Conservation (phyloP, 2,329 filamentous ascomycete genomes). For the Fusarium poae region DNA sequence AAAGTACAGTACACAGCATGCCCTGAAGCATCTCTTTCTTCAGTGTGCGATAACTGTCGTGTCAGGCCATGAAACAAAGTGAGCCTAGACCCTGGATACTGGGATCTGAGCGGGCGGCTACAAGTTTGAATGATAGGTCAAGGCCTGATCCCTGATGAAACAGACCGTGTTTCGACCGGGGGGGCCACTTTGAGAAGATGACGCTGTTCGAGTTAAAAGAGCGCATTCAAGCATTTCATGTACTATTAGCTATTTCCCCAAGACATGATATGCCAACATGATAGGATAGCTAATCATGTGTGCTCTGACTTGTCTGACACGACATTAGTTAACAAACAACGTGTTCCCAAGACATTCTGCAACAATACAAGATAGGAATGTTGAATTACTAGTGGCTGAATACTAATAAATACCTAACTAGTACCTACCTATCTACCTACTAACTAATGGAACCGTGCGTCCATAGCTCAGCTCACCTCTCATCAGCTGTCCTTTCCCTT, state of each 20-base stretch:
- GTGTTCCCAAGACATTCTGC: neutral
- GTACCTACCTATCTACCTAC: neutral
- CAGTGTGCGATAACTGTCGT: conserved; percentile 3
- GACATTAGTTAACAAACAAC: neutral
- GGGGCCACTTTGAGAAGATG: conserved; percentile 35
- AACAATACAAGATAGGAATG: conserved; percentile 1
- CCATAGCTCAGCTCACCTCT: neutral
- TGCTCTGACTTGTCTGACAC: conserved; percentile 6
- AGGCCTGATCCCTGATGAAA: conserved; percentile 46
- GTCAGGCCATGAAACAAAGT: conserved; percentile 47
- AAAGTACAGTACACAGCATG: conserved; percentile 11
- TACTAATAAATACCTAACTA: neutral
- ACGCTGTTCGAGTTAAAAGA: conserved; percentile 38
- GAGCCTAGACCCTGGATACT: conserved; percentile 45
- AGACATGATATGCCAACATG: conserved; percentile 2
- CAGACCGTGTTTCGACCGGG: conserved; percentile 49
- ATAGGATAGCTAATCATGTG: conserved; percentile 6
- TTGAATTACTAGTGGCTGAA: neutral
- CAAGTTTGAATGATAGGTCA: conserved; percentile 46
- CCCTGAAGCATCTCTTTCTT: conserved; percentile 10
- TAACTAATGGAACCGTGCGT: neutral
- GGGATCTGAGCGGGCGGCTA: conserved; percentile 45
- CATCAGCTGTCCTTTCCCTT: neutral
- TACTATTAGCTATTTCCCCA: neutral
- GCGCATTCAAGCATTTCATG: conserved; percentile 8